A percentile compares a stretch with the other conserved stretches of the same genome.
Evolutionary conservation across 2,329 filamentous ascomycete genomes (phyloP).

Genomic region (Clarireedia homoeocarpa): DNA sequence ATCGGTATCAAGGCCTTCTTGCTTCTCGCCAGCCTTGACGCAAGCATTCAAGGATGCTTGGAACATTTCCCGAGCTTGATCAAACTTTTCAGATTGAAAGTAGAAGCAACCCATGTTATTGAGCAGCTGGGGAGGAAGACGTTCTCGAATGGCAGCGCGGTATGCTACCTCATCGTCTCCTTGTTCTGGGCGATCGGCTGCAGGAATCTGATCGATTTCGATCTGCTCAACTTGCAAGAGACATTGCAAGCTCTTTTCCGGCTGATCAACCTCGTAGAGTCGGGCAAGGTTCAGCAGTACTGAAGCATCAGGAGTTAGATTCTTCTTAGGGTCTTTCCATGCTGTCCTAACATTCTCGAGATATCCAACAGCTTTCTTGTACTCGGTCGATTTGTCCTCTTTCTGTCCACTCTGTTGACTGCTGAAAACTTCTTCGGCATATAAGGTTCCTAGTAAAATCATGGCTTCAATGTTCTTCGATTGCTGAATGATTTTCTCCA

Average conservation of each 20-base stretch:
- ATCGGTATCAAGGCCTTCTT: constrained; percentile 74
- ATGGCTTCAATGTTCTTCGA: constrained; percentile 81
- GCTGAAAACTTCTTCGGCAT: constrained; percentile 88
- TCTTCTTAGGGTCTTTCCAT: constrained; percentile 92
- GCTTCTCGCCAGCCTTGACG: constrained; percentile 69
- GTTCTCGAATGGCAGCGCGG: constrained; percentile 59
- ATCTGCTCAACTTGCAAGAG: constrained; percentile 87
- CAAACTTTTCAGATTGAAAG: constrained; percentile 77
- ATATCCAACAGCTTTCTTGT: constrained; percentile 77
- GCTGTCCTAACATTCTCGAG: constrained; percentile 77
- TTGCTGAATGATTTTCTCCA: constrained; percentile 91
- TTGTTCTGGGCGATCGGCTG: constrained; percentile 57
- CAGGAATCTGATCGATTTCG: constrained; percentile 70
- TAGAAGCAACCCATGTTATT: constrained; percentile 98
- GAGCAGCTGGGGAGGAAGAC: constrained; percentile 79
- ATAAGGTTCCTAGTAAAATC: constrained; percentile 82
- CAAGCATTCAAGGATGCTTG: constrained; percentile 87
- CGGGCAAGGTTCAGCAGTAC: constrained; percentile 88
- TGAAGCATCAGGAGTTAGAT: constrained; percentile 69
- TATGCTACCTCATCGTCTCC: constrained; percentile 52
- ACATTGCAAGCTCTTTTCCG: constrained; percentile 88
- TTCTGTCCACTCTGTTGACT: constrained; percentile 63
- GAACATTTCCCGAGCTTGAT: constrained; percentile 76
- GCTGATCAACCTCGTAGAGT: constrained; percentile 76
- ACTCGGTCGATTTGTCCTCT: constrained; percentile 80